Conservation (phyloP, 805 yeast species). For the Candida cerambycidarum region DNA sequence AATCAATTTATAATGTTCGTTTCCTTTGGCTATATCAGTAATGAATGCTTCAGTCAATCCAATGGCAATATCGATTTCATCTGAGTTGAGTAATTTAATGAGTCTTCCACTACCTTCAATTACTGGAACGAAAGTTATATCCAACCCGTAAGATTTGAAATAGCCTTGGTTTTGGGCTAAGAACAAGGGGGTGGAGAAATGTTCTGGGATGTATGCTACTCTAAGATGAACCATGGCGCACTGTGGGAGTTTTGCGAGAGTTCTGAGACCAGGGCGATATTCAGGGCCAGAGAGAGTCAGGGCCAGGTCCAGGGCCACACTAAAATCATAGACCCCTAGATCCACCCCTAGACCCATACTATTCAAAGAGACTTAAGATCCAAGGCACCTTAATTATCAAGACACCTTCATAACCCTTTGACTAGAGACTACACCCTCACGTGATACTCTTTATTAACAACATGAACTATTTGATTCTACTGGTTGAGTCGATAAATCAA, state of each 20-base stretch:
- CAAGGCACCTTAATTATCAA: no score
- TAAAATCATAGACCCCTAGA: no score
- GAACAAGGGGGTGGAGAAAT: slow-evolving; percentile 82
- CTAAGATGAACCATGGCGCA: slow-evolving; percentile 20
- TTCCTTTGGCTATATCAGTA: slow-evolving; percentile 75
- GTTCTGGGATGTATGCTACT: slow-evolving; percentile 90
- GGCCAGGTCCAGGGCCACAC: no score
- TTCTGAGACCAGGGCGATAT: no score
- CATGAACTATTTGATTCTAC: slow-evolving; percentile 6
- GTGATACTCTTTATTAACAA: slow-evolving; percentile 11
- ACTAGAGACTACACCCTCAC: no score
- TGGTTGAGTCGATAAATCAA: slow-evolving; percentile 30
- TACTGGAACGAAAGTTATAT: slow-evolving; percentile 63
- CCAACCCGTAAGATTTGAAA: slow-evolving; percentile 45
- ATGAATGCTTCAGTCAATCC: slow-evolving; percentile 93
- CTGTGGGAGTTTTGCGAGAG: no score
- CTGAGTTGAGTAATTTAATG: slow-evolving; percentile 65
- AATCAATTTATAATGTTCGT: slow-evolving; percentile 58
- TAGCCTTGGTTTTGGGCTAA: slow-evolving; percentile 64
- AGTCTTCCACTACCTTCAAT: slow-evolving; percentile 89
- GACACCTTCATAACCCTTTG: no score
- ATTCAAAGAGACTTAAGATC: no score
- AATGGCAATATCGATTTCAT: slow-evolving; percentile 73
- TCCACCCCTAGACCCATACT: no score
- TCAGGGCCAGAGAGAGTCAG: no score